Conservation (phyloP, 257 asterid species). For the Solanum chaucha region DNA sequence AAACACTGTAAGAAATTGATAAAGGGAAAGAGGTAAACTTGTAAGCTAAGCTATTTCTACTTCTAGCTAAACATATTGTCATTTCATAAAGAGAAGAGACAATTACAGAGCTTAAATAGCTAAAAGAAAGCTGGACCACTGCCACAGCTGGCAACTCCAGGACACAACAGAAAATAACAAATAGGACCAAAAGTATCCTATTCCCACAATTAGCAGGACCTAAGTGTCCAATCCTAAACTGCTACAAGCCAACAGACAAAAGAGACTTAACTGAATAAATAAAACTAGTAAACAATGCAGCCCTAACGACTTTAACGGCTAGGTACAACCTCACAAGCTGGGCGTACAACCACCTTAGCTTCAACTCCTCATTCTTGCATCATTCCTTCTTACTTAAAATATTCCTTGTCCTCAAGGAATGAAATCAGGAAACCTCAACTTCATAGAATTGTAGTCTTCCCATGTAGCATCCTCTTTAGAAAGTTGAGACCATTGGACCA, state of each 20-base stretch:
- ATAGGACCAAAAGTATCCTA: neutral
- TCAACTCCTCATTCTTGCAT: neutral
- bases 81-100: neutral
- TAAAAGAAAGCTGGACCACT: neutral
- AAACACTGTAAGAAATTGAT: too few relatives aligned
- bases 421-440: neutral
- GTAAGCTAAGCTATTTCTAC: neutral
- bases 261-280: neutral
- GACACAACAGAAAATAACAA: neutral
- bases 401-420: neutral
- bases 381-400: too few relatives aligned
- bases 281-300: neutral
- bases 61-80: neutral
- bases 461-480: neutral
- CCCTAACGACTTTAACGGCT: too few relatives aligned
- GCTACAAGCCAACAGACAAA: neutral
- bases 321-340: neutral
- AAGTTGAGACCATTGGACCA: neutral
- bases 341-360: neutral
- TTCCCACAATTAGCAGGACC: neutral
- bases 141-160: neutral
- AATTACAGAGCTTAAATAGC: neutral
- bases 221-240: neutral
- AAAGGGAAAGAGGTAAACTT: neutral
- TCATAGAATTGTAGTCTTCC: neutral